phyloP scores from a whole-genome alignment of 2,329 filamentous ascomycete genomes.

The Calonectria hawksworthii region DNA sequence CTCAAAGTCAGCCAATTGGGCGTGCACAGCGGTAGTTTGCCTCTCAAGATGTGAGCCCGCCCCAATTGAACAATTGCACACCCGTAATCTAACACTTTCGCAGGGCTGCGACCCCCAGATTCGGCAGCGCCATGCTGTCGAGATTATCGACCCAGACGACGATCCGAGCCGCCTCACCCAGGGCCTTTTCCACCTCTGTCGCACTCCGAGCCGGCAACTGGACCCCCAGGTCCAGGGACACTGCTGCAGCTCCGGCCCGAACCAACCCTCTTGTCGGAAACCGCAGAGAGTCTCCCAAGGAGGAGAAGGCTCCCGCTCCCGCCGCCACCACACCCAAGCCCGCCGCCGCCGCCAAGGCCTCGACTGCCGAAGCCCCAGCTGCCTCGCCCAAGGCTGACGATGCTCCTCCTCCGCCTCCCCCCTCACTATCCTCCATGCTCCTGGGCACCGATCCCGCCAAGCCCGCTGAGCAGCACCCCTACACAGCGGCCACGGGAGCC shows the following conservation, averaged over 20 bases:
- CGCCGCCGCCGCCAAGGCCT: conserved; percentile 20
- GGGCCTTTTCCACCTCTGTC: conserved; percentile 51
- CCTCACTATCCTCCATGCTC: conserved; percentile 12
- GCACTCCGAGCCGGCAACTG: conserved; percentile 40
- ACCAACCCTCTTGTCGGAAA: conserved; percentile 51
- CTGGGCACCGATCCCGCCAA: not conserved
- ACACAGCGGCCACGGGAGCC: conserved; percentile 43
- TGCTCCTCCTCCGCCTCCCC: conserved; percentile 22
- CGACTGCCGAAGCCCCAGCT: conserved; percentile 14
- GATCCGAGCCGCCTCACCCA: conserved; percentile 29
- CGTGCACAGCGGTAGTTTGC: conserved; percentile 21
- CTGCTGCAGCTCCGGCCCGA: conserved; percentile 30
- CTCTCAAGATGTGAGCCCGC: conserved; percentile 39
- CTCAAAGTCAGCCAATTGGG: conserved; percentile 37
- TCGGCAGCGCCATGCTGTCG: conserved; percentile 50
- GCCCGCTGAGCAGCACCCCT: conserved; percentile 34
- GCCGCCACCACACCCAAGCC: not conserved
- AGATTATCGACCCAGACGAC: conserved; percentile 43
- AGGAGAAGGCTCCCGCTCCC: not conserved
- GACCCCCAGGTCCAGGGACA: not conserved
- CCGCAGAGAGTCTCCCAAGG: conserved; percentile 31
- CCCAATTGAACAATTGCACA: not conserved
- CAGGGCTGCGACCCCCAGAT: conserved; percentile 47
- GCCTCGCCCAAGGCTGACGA: not conserved
- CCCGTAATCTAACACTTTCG: conserved; percentile 13